Base-by-base conservation (phyloP, 768 basidiomycete species). In the Kondoa subrosea region DNA sequence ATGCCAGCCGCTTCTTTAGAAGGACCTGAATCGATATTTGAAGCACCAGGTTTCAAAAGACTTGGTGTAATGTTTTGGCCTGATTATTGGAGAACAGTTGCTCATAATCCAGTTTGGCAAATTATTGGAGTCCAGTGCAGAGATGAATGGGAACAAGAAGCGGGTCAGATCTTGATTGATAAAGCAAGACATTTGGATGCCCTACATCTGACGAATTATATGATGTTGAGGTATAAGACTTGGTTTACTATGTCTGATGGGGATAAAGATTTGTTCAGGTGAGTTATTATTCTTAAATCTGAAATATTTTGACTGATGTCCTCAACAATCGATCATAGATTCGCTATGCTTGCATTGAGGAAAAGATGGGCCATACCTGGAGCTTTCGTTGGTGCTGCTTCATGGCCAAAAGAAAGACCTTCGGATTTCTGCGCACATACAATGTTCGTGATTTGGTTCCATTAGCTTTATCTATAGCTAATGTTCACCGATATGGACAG, bases 281-380 rank as follows among this genome's bases (percentile, higher is more conserved):
- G 31, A 59, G 66, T 34, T 25, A 59, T 57, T 58, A 15, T 69
- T 25, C 64, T 60, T 16, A 56, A 50, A 16, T 57, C 58, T 4
- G 31, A 27, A 21, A 17, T 50, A 25, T 30, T 4, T 31, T 34
- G 17, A 21, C 17, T 33, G 26, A 27, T 33, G 15, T 21, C 15
- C 16, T 26, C 30, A 26, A 68, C n/a, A 30, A 60, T 34, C 34
- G 25, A 14, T 60, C 60, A 76, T 72, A 72, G 78, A 1, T 79
- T 77, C 75, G 78, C 79, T 0, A 69, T 80, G 67, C 74, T 79
- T 1, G 76, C 77, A 0, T 72, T 81, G 0, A 70, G 79, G 2
- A 81, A 81, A 65, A 75, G 80, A 21, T 81, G 80, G 80, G 79
- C 76, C 1, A 76, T 79, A 1, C 80, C 80, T 0, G 79, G 80